A percentile compares a stretch with the other conserved stretches of the same genome.
Evolutionary conservation across 2,329 filamentous ascomycete genomes (phyloP).

Genomic region (Cladosporium phlei): DNA sequence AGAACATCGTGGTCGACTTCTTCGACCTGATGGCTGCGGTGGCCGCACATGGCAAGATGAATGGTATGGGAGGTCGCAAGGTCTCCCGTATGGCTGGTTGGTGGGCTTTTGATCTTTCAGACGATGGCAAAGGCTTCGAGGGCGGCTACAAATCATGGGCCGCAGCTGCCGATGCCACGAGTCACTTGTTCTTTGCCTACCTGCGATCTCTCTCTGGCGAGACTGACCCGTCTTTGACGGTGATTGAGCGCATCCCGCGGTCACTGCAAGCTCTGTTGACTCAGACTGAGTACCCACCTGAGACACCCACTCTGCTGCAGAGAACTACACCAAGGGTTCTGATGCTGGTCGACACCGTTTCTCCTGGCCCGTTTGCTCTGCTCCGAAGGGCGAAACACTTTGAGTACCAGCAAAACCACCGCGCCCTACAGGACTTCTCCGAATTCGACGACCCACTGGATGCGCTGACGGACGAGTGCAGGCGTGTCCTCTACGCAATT

Average conservation of each 20-base stretch:
- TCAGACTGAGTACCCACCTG: constrained; percentile 90
- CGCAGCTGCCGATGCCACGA: constrained; percentile 88
- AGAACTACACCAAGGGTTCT: constrained; percentile 81
- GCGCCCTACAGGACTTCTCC: constrained; percentile 77
- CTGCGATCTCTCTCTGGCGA: constrained; percentile 85
- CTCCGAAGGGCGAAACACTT: constrained; percentile 90
- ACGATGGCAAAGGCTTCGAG: constrained; percentile 86
- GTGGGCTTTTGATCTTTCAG: constrained; percentile 95
- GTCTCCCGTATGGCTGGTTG: constrained; percentile 92
- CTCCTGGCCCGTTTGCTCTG: constrained; percentile 86
- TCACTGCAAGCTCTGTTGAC: constrained; percentile 86
- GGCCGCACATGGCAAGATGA: constrained; percentile 86
- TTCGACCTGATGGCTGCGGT: constrained; percentile 90
- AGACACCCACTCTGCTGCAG: constrained; percentile 69
- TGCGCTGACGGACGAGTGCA: constrained; percentile 88
- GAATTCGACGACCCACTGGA: constrained; percentile 83
- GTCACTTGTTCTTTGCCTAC: constrained; percentile 97
- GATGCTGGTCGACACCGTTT: constrained; percentile 95
- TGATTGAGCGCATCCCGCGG: constrained; percentile 80
- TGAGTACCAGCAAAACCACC: constrained; percentile 85
- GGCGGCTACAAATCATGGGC: constrained; percentile 88
- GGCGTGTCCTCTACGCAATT: constrained; percentile 82
- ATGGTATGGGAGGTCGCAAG: constrained; percentile 89
- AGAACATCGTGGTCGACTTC: constrained; percentile 90
- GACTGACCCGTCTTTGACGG: constrained; percentile 60